Evolutionary conservation across 148 eudicot species (phyloP), one percentile per base, ranked within the genome.

Genomic region (Simmondsia chinensis): DNA sequence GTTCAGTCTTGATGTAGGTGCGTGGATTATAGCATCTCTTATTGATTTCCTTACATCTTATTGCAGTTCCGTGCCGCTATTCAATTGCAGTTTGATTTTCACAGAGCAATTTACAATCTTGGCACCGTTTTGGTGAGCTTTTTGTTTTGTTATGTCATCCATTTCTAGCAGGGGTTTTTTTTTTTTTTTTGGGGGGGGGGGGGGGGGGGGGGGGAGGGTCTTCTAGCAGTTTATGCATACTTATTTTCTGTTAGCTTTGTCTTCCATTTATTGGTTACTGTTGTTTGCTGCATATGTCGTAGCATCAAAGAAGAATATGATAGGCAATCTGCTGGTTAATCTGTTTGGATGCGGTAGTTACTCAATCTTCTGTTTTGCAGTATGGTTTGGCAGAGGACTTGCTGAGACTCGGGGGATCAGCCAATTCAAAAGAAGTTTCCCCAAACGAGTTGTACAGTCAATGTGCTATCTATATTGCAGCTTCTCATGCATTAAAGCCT

Each of bases 341-440:
- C 12, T 38, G 10, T n/a, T 21, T 39, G 48, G 6, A 24, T 7
- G 20, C 20, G 28, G 4, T 2, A 41, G 39, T 35, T n/a, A 42
- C 54, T 10, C 36, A 22, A 18, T 61, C 43, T 56, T 56, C 38
- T 39, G 39, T 28, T 66, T 52, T 63, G 73, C 77, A 91, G 97
- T 91, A 91, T 70, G 87, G 95, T 53, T 75, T 91, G 69, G 97
- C 97, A 9, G 97, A 91, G 59, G 97, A 91, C 76, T 73, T 76
- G 33, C 74, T 87, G 12, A 82, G 97, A 67, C 60, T 64, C 38
- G 69, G 95, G 70, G 88, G 77, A 48, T 50, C 73, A 30, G 31
- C 40, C 13, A 51, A 40, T 38, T 49, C 63, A 19, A 79, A 82
- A 20, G 88, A 81, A 50, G 75, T 68, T 32, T 71, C 85, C 27